These are phyloP conservation scores for Backusella australiensis DNA, from an alignment of 192 early-diverging fungal genomes.

Conservation along the genomic window DNA sequence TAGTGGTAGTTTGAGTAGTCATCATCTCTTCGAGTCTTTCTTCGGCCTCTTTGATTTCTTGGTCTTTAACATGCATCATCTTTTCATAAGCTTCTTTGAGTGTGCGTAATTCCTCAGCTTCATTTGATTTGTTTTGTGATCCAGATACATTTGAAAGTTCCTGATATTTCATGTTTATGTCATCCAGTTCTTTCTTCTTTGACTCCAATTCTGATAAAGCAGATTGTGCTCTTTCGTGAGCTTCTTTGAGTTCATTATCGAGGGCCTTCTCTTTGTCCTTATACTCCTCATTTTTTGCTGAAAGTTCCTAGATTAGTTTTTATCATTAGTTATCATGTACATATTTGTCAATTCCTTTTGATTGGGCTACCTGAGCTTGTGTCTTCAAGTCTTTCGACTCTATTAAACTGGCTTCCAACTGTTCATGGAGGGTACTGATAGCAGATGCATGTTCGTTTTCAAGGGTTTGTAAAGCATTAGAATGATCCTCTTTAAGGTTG, in stretches of 20 bases:
- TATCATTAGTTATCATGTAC: background rate
- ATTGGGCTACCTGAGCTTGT: background rate
- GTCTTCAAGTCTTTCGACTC: background rate
- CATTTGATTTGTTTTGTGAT: background rate
- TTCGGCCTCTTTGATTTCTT: constrained; percentile 11
- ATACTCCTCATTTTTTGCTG: background rate
- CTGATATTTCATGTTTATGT: background rate
- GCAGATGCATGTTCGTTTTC: constrained; percentile 5
- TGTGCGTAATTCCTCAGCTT: background rate
- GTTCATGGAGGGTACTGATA: background rate
- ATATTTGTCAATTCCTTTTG: background rate
- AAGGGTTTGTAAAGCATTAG: background rate
- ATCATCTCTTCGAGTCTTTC: constrained; percentile 15
- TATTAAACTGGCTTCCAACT: background rate
- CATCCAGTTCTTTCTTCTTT: background rate
- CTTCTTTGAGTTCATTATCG: background rate
- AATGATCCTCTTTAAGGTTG: background rate
- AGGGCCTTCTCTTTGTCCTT: background rate
- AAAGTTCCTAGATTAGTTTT: background rate
- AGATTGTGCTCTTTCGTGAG: background rate
- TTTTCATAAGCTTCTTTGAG: constrained; percentile 4
- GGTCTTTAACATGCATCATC: constrained; percentile 9
- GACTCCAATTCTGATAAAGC: background rate
- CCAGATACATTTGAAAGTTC: background rate
- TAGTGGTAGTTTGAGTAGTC: background rate